Conservation (phyloP, 1,284 basidiomycete species). For the Boletus semigastroideus region DNA sequence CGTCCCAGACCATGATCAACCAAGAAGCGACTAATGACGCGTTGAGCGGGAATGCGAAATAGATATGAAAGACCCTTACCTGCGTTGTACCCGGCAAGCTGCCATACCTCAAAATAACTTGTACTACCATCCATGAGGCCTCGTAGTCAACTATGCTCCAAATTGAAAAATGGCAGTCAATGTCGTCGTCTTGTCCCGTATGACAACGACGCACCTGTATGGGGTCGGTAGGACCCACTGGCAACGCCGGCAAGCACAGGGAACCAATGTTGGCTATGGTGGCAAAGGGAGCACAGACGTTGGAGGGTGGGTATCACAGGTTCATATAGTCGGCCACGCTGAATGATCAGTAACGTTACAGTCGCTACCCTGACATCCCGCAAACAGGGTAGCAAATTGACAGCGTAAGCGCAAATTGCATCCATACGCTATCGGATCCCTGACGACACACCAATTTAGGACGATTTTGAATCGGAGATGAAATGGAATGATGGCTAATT, state of each 20-base stretch:
- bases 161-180: too few species aligned
- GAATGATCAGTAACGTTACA: conserved; percentile 3
- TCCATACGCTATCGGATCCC: too few species aligned
- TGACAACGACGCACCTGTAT: background rate
- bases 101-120: background rate
- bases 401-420: too few species aligned
- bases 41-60: background rate
- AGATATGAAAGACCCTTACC: conserved; percentile 1
- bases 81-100: conserved; percentile 10
- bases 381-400: background rate
- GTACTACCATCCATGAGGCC: conserved; percentile 1
- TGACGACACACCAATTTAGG: too few species aligned
- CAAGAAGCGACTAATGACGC: conserved; percentile 11
- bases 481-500: too few species aligned
- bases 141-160: too few species aligned
- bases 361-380: background rate
- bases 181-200: too few species aligned
- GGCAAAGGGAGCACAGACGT: background rate
- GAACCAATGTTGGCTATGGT: background rate
- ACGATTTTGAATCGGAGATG: too few species aligned
- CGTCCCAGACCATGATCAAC: conserved; percentile 14
- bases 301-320: too few species aligned
- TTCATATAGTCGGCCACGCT: background rate
- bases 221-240: conserved; percentile 1
- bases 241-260: background rate